A percentile compares a stretch with the other conserved stretches of the same genome.
phyloP scores from a whole-genome alignment of 495 filamentous ascomycete species.

The Podospora fimiseda region DNA sequence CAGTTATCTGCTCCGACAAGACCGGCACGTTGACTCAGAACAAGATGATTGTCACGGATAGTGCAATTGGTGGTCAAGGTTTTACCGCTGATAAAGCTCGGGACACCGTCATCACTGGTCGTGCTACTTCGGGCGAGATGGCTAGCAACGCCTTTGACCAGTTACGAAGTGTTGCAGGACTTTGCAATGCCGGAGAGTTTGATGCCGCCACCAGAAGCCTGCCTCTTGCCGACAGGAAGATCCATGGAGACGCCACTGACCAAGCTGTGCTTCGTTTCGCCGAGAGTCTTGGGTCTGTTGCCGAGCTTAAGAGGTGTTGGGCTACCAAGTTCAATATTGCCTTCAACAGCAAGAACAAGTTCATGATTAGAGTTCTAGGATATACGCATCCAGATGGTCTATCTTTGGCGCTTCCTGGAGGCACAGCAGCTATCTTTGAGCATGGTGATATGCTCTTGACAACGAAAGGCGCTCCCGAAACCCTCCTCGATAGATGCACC shows the following conservation, averaged over 20 bases:
- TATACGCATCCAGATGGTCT: conserved; percentile 34
- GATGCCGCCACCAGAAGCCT: conserved; percentile 51
- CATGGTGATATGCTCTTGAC: conserved; percentile 44
- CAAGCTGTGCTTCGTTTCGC: conserved; percentile 62
- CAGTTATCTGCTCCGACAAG: conserved; percentile 89
- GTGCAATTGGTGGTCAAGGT: conserved; percentile 35
- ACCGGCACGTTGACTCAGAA: conserved; percentile 85
- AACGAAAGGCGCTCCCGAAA: conserved; percentile 61
- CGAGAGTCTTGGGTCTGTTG: conserved; percentile 48
- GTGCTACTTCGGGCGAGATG: conserved; percentile 31
- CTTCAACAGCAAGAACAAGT: conserved; percentile 78
- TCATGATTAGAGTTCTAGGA: conserved; percentile 51
- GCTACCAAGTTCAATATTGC: conserved; percentile 57
- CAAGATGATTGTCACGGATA: conserved; percentile 66
- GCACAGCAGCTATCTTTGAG: conserved; percentile 32
- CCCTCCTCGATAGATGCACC: conserved; percentile 51
- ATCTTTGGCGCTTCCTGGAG: conserved; percentile 26
- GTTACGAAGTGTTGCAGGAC: conserved; percentile 43
- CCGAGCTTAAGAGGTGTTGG: conserved; percentile 45
- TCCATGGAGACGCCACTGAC: conserved; percentile 70
- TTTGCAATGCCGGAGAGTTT: conserved; percentile 68
- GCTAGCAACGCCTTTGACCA: conserved; percentile 41
- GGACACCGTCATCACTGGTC: too few relatives aligned
- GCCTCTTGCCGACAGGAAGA: conserved; percentile 48
- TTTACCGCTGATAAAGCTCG: conserved; percentile 37